Evolutionary conservation across 768 basidiomycete genomes (phyloP).

Genomic region (Russula dissimulans): DNA sequence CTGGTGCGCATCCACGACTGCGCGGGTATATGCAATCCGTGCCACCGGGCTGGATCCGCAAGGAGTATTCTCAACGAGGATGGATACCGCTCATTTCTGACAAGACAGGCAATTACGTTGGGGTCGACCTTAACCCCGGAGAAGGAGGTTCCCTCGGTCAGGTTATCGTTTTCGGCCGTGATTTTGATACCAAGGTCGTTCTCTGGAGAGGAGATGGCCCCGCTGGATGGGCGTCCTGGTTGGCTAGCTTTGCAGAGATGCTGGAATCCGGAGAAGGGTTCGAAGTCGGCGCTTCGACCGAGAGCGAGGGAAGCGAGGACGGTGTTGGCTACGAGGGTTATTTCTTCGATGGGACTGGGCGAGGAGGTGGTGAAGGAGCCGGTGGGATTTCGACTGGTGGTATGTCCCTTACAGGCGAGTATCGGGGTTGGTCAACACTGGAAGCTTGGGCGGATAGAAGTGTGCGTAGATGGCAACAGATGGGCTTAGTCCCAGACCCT

Average conservation of each 20-base stretch:
- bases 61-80: slow-evolving; percentile 85
- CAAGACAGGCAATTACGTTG: slow-evolving; percentile 92
- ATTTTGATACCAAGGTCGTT: slow-evolving; percentile 97
- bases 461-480: slow-evolving; percentile 76
- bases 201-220: slow-evolving; percentile 86
- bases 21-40: slow-evolving; percentile 77
- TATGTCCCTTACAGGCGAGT: slow-evolving; percentile 72
- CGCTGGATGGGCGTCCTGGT: slow-evolving; percentile 92
- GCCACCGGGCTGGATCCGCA: slow-evolving; percentile 82
- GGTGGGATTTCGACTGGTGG: slow-evolving; percentile 62
- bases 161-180: slow-evolving; percentile 97
- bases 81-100: slow-evolving; percentile 96
- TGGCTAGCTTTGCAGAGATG: slow-evolving; percentile 85
- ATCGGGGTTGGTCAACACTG: slow-evolving; percentile 84
- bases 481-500: slow-evolving; percentile 52
- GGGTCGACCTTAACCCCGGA: slow-evolving; percentile 86
- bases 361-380: slow-evolving; percentile 70
- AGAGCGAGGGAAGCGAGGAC: slow-evolving; percentile 71
- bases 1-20: slow-evolving; percentile 70
- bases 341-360: slow-evolving; percentile 71
- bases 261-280: slow-evolving; percentile 84
- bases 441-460: slow-evolving; percentile 93
- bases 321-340: slow-evolving; percentile 81
- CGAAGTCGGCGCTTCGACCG: slow-evolving; percentile 53
- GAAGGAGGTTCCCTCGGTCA: slow-evolving; percentile 74